These are phyloP conservation scores for Bipolaris victoriae DNA, from an alignment of 2,329 filamentous ascomycete species.

Conservation along the genomic window DNA sequence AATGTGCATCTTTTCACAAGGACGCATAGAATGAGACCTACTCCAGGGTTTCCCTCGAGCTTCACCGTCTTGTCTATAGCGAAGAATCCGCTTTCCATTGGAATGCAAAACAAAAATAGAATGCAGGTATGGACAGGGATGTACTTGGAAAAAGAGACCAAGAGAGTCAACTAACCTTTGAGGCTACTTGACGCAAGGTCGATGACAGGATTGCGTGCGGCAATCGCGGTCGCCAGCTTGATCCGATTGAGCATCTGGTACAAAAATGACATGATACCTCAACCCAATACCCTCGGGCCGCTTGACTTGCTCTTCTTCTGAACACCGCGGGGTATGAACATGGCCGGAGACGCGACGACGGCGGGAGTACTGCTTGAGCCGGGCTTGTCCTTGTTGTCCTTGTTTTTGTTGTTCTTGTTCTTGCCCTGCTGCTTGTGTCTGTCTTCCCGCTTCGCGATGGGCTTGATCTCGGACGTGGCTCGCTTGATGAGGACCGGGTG, in stretches of 20 bases:
- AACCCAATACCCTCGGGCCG: constrained; percentile 38
- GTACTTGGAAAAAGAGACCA: neutral
- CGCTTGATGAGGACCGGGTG: constrained; percentile 88
- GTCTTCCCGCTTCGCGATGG: constrained; percentile 63
- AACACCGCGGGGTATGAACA: constrained; percentile 37
- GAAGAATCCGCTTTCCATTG: neutral
- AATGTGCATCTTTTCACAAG: neutral
- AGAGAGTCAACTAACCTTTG: constrained; percentile 10
- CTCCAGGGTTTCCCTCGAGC: no score
- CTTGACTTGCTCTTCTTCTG: constrained; percentile 44
- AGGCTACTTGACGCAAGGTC: neutral
- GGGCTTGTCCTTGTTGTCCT: constrained; percentile 39
- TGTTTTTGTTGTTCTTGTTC: constrained; percentile 57
- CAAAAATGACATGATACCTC: constrained; percentile 6
- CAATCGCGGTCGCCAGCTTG: neutral
- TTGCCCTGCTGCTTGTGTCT: constrained; percentile 49
- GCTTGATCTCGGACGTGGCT: constrained; percentile 89
- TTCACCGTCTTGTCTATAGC: neutral
- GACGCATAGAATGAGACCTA: neutral
- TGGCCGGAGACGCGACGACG: constrained; percentile 23
- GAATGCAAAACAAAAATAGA: neutral
- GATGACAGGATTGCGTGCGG: neutral
- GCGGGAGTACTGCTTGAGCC: constrained; percentile 19
- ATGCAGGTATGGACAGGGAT: neutral
- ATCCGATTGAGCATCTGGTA: neutral